Percentiles rank a stretch among this genome's conserved stretches.
phyloP scores from a whole-genome alignment of 805 yeast species.

The Isabelozyma rhagii region DNA sequence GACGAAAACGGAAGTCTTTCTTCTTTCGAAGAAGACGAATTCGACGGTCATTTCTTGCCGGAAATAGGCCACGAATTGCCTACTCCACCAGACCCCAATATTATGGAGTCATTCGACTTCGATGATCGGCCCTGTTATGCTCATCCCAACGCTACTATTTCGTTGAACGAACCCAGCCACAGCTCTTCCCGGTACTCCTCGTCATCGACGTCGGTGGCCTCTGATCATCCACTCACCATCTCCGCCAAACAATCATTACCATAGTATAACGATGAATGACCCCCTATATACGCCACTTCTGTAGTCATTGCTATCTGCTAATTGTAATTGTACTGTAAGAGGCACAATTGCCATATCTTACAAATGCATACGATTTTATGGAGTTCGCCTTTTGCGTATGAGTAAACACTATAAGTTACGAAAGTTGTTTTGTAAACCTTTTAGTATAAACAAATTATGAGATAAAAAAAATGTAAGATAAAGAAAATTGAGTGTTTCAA shows the following conservation, averaged over 20 bases:
- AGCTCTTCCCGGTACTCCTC: background rate
- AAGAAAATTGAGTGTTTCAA: no score
- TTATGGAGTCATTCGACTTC: conserved; percentile 10
- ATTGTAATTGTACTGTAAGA: no score
- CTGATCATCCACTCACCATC: background rate
- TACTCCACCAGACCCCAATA: conserved; percentile 25
- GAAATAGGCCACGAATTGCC: conserved; percentile 24
- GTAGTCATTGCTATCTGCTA: no score
- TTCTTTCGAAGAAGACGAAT: background rate
- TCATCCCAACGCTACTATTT: conserved; percentile 41
- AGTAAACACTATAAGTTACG: no score
- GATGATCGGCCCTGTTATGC: conserved; percentile 42
- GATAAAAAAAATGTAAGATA: no score
- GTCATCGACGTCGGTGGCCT: conserved; percentile 1
- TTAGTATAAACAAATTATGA: no score
- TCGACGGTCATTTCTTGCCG: conserved; percentile 22
- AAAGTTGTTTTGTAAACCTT: no score
- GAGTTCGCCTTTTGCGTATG: no score
- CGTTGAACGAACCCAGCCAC: conserved; percentile 9
- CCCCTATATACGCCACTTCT: background rate
- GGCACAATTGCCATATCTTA: no score
- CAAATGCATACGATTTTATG: no score
- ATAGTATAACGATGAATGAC: background rate
- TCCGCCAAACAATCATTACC: background rate
- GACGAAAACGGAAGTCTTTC: conserved; percentile 12